phyloP scores from a whole-genome alignment of 2,329 filamentous ascomycete species.

The Thielaviopsis ethacetica region DNA sequence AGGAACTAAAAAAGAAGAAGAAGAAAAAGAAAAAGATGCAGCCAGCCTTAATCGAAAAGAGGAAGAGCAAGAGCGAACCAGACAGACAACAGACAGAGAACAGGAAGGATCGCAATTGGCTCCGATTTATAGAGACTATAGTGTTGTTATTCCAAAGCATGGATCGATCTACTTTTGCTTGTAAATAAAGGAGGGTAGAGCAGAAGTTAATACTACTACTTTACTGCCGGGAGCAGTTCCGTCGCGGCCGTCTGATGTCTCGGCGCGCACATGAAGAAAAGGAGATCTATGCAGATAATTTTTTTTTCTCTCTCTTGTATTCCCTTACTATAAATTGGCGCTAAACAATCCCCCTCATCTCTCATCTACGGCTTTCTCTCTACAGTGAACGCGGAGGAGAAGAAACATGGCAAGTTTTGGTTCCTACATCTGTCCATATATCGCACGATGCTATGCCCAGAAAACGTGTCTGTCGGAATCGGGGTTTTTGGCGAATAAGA shows the following conservation, averaged over 20 bases:
- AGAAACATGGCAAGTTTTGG: not conserved
- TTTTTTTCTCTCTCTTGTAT: too few species aligned
- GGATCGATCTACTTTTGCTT: not conserved
- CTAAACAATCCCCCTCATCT: too few species aligned
- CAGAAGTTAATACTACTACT: too few species aligned
- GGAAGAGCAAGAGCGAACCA: not conserved
- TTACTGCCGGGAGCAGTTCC: not conserved
- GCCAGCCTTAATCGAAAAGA: not conserved
- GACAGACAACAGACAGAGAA: not conserved
- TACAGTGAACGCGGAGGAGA: too few species aligned
- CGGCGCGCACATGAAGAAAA: not conserved
- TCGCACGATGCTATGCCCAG: not conserved
- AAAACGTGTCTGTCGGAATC: not conserved
- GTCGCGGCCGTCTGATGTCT: not conserved
- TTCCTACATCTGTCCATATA: not conserved
- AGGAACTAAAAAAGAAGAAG: not conserved
- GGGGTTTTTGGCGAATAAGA: too few species aligned
- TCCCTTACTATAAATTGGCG: too few species aligned
- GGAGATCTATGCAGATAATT: not conserved
- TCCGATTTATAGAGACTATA: not conserved
- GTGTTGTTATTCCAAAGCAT: too few species aligned
- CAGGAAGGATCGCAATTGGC: not conserved
- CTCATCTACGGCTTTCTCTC: too few species aligned
- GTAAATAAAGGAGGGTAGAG: not conserved
- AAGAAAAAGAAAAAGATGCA: slow-evolving; percentile 5